Evolutionary conservation across 352 stramenopile genomes (phyloP), one percentile per base, ranked within the genome.

Genomic region (Pythium myriotylum): DNA sequence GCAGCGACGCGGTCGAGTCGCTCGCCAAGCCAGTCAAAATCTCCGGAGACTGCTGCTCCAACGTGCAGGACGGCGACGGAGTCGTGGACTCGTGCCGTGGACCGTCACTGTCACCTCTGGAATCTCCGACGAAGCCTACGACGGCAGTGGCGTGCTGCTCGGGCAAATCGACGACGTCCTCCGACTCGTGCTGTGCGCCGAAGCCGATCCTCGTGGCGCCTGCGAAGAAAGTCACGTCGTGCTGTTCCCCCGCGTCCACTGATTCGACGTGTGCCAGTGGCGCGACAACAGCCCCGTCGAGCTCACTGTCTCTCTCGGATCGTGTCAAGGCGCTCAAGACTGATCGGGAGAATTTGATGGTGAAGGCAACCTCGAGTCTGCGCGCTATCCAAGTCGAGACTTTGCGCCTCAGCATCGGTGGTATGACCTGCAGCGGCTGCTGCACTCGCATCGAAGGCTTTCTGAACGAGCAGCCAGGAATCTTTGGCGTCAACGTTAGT

Each of bases 401-500:
- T 4, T 63, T 88, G 48, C 75, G 79, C 6, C 67, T 91, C 12
- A 73, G 74, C 61, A 91, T 91, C 37, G 72, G 70, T 37, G 87
- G 89, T 12, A 96, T 96, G 88, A 95, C 86, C 13, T 95, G 88
- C 72, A 92, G 79, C 8, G 81, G 85, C 37, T 96, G 88, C 71
- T 92, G 88, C 50, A 87, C 76, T 16, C 88, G 89, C 37, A 91
- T 96, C 55, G 85, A 95, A 58, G 73, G 64, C 46, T 91, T 87
- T 42, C 73, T 95, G 60, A 58, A 12, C 35, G 67, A 62, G 0
- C 75, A 90, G 26, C 69, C 65, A 13, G 86, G 86, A 29, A 64
- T 96, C 32, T 51, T 74, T 4, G 49, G 73, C 33, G 83, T 87
- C 41, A 89, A 86, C 29, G 78, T 91, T 37, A 88, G 77, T 54